phyloP scores from a whole-genome alignment of 1,139 yeast genomes.

The Zygosaccharomyces pseudobailii region DNA sequence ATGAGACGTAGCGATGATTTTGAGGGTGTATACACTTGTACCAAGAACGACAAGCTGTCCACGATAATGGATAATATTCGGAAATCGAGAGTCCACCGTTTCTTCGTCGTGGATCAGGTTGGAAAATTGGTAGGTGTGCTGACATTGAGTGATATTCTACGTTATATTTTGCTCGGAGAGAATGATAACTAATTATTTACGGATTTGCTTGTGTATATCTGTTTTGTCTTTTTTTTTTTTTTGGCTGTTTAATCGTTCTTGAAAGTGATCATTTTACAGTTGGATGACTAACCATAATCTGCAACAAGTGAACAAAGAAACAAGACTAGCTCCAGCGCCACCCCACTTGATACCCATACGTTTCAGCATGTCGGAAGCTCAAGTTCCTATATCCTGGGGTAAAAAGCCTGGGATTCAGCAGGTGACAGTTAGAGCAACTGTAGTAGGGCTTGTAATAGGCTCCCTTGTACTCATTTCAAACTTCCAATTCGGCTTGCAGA shows the following conservation, averaged over 20 bases:
- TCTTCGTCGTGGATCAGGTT: constrained; percentile 83
- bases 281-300: neutral
- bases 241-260: neutral
- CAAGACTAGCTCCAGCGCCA: neutral
- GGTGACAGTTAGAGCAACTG: constrained; percentile 64
- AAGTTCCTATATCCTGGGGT: constrained; percentile 27
- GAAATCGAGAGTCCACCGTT: constrained; percentile 83
- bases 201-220: neutral
- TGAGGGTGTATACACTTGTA: constrained; percentile 97
- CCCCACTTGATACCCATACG: neutral
- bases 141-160: constrained; percentile 85
- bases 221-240: neutral
- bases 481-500: constrained; percentile 93
- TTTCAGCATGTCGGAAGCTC: constrained; percentile 6
- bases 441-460: constrained; percentile 74
- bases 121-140: constrained; percentile 79
- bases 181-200: constrained; percentile 21
- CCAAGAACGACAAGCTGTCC: constrained; percentile 78
- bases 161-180: constrained; percentile 72
- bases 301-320: neutral
- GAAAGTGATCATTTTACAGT: neutral
- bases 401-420: constrained; percentile 43
- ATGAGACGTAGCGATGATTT: constrained; percentile 94
- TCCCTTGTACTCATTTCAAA: constrained; percentile 78
- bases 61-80: constrained; percentile 93